Percentiles rank a stretch among this genome's conserved stretches.
phyloP scores from a whole-genome alignment of 23 red algal genomes.

The Porphyridium purpureum region DNA sequence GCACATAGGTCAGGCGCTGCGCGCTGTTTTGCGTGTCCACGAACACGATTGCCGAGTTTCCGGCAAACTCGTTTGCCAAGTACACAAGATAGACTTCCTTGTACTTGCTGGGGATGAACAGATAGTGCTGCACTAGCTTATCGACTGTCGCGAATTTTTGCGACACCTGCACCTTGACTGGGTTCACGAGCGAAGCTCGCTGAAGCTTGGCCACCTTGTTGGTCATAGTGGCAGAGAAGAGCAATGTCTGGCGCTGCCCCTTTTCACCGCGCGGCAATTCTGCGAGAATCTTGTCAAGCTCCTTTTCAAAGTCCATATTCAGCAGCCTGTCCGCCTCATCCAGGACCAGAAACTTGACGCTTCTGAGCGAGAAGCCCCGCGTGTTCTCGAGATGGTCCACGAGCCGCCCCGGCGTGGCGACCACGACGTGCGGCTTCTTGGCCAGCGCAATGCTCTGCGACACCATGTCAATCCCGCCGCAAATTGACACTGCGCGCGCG shows the following conservation, averaged over 20 bases:
- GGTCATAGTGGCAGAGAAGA: slow-evolving; percentile 99
- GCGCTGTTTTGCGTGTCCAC: slow-evolving; percentile 88
- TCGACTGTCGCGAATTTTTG: slow-evolving; percentile 88
- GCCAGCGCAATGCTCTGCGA: slow-evolving; percentile 88
- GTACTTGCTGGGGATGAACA: slow-evolving; percentile 94
- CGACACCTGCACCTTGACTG: slow-evolving; percentile 68
- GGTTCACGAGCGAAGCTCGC: slow-evolving; percentile 58
- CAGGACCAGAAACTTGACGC: slow-evolving; percentile 59
- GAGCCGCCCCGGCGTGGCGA: slow-evolving; percentile 84
- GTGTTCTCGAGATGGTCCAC: slow-evolving; percentile 96
- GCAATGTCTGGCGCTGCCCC: slow-evolving; percentile 41
- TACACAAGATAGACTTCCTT: slow-evolving; percentile 95
- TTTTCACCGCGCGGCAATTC: slow-evolving; percentile 35
- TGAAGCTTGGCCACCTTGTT: slow-evolving; percentile 89
- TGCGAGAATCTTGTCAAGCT: slow-evolving; percentile 71
- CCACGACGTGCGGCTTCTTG: slow-evolving; percentile 92
- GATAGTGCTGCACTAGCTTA: slow-evolving; percentile 76
- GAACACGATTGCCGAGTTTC: slow-evolving; percentile 74
- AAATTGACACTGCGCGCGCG: slow-evolving; percentile 30
- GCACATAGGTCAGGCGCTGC: slow-evolving; percentile 58
- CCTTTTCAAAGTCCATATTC: slow-evolving; percentile 96
- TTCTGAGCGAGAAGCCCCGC: slow-evolving; percentile 70
- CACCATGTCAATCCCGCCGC: slow-evolving; percentile 85
- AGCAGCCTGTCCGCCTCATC: slow-evolving; percentile 97
- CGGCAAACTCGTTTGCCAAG: slow-evolving; percentile 51